phyloP scores from a whole-genome alignment of 305 asterid genomes.

The Rubia occidens region DNA sequence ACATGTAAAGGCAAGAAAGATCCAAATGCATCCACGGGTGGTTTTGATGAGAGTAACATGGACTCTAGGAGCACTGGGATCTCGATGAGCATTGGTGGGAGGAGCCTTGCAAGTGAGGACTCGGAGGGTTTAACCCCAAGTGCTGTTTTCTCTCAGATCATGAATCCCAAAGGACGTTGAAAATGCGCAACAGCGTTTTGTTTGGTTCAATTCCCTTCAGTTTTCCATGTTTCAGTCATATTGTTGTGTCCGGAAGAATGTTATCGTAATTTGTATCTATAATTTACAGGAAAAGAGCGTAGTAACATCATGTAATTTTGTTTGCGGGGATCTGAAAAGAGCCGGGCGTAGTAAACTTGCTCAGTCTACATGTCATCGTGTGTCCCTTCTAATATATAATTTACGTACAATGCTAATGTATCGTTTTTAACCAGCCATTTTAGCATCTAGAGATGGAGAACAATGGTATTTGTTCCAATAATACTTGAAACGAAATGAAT shows the following conservation, averaged over 20 bases:
- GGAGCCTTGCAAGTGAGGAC: constrained; percentile 88
- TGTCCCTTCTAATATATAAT: neutral
- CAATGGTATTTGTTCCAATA: neutral
- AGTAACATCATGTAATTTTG: constrained; percentile 4
- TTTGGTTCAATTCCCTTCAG: neutral
- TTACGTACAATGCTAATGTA: neutral
- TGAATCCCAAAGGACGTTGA: constrained; percentile 93
- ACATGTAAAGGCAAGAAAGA: constrained; percentile 52
- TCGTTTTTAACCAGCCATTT: neutral
- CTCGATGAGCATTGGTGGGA: constrained; percentile 90
- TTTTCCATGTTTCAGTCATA: constrained; percentile 19
- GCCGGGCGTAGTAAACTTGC: neutral
- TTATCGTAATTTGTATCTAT: constrained; percentile 23
- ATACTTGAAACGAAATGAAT: neutral
- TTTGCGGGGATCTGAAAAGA: neutral
- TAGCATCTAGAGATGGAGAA: neutral
- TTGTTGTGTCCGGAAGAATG: constrained; percentile 16
- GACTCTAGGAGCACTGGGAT: constrained; percentile 78
- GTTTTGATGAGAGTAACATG: constrained; percentile 53
- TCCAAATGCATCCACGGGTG: constrained; percentile 40
- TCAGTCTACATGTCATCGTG: neutral
- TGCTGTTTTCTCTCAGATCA: constrained; percentile 92
- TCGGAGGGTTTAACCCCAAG: constrained; percentile 89
- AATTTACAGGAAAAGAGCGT: constrained; percentile 20
- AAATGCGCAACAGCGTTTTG: neutral